These are phyloP conservation scores for Tolypocladium ovalisporum DNA, from an alignment of 2,329 filamentous ascomycete genomes.

Conservation along the genomic window DNA sequence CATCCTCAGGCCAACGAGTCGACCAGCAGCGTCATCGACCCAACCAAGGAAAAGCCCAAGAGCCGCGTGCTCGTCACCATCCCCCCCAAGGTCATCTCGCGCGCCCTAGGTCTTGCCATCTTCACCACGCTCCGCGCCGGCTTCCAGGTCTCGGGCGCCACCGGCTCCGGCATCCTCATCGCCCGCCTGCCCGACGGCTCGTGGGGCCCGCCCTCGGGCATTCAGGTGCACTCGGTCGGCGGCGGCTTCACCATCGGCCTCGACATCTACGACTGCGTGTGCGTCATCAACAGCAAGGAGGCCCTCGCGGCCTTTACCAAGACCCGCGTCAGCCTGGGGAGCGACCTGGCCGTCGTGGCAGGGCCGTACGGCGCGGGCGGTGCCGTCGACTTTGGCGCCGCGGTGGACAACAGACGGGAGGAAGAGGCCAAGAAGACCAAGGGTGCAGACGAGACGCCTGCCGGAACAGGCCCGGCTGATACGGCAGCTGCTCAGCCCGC, in stretches of 20 bases:
- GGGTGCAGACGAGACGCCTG: background rate
- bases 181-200: slow-evolving; percentile 50
- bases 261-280: slow-evolving; percentile 82
- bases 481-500: background rate
- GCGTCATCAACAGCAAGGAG: slow-evolving; percentile 70
- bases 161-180: slow-evolving; percentile 54
- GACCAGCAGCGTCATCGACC: slow-evolving; percentile 16
- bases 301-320: slow-evolving; percentile 69
- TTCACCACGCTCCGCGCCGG: slow-evolving; percentile 62
- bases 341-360: slow-evolving; percentile 66
- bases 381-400: slow-evolving; percentile 47
- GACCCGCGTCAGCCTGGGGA: slow-evolving; percentile 65
- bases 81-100: slow-evolving; percentile 48
- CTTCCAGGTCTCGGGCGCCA: slow-evolving; percentile 54
- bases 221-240: slow-evolving; percentile 70
- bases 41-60: slow-evolving; percentile 29
- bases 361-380: slow-evolving; percentile 61
- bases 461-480: background rate
- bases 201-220: slow-evolving; percentile 76
- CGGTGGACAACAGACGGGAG: slow-evolving; percentile 9
- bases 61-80: slow-evolving; percentile 41
- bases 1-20: slow-evolving; percentile 18
- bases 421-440: background rate
- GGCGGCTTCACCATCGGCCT: slow-evolving; percentile 72
- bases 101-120: slow-evolving; percentile 58